Percentiles rank a stretch among this genome's conserved stretches.
These are phyloP conservation scores for Populus alba DNA, from an alignment of 345 rosid genomes.

Conservation along the genomic window DNA sequence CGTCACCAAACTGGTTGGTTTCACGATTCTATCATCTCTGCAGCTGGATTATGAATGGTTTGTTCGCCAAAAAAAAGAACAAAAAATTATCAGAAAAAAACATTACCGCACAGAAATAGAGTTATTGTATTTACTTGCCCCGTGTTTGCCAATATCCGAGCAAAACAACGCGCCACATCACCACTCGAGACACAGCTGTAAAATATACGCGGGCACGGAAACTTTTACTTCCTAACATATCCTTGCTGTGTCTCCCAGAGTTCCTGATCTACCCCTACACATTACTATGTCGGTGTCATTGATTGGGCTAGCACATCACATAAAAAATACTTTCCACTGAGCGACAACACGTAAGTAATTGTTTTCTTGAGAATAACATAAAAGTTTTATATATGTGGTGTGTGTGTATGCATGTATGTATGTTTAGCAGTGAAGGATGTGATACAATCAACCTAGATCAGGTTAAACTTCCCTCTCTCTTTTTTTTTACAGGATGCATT, in stretches of 20 bases:
- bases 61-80: neutral
- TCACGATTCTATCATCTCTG: neutral
- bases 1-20: neutral
- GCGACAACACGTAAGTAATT: neutral
- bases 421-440: too few species aligned
- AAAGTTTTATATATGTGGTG: too few species aligned
- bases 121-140: neutral
- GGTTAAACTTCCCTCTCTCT: too few species aligned
- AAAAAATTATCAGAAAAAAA: neutral
- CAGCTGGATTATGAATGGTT: too few species aligned
- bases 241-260: neutral
- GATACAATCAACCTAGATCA: too few species aligned
- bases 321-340: neutral
- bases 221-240: neutral
- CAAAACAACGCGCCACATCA: neutral
- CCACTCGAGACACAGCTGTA: neutral
- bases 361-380: neutral
- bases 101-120: neutral
- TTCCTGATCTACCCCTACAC: neutral
- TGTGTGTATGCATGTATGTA: accelerated
- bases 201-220: too few species aligned
- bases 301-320: neutral
- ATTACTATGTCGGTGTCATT: neutral
- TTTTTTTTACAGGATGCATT: too few species aligned
- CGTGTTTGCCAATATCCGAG: neutral